A percentile compares a stretch with the other conserved stretches of the same genome.
These are phyloP conservation scores for Cichorium intybus DNA, from an alignment of 140 eudicot species.

Conservation along the genomic window DNA sequence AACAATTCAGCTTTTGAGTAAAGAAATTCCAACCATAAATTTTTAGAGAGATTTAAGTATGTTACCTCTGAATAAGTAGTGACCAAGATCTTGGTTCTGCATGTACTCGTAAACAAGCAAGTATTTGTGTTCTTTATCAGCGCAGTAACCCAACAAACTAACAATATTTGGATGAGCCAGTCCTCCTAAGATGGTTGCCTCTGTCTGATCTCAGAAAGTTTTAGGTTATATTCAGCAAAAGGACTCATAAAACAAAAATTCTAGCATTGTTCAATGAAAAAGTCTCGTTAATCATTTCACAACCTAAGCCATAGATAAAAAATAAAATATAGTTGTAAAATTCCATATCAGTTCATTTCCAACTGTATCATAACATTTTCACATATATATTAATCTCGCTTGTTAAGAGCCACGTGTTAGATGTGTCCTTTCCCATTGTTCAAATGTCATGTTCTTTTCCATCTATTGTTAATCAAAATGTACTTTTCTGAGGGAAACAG, in stretches of 20 bases:
- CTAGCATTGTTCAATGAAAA: neutral
- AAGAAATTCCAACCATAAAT: neutral
- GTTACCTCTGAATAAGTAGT: neutral
- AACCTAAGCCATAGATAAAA: neutral
- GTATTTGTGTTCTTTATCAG: neutral
- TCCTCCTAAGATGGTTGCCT: neutral
- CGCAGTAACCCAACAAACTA: no score
- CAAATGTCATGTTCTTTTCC: neutral
- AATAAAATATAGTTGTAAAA: no score
- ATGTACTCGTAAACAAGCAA: slow-evolving; percentile 21
- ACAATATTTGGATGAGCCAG: slow-evolving; percentile 27
- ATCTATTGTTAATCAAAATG: neutral
- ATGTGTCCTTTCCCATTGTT: neutral
- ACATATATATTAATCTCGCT: neutral
- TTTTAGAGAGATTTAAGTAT: neutral
- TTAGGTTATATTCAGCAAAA: neutral
- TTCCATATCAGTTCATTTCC: no score
- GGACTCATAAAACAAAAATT: neutral
- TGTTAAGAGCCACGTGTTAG: no score
- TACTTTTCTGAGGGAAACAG: no score
- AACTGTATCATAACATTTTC: no score
- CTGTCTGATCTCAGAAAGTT: slow-evolving; percentile 3
- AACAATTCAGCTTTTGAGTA: neutral
- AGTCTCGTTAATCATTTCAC: neutral
- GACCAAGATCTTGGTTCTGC: slow-evolving; percentile 3